Conservation (phyloP, 2,329 filamentous ascomycete species). For the Berkeleyomyces rouxiae region DNA sequence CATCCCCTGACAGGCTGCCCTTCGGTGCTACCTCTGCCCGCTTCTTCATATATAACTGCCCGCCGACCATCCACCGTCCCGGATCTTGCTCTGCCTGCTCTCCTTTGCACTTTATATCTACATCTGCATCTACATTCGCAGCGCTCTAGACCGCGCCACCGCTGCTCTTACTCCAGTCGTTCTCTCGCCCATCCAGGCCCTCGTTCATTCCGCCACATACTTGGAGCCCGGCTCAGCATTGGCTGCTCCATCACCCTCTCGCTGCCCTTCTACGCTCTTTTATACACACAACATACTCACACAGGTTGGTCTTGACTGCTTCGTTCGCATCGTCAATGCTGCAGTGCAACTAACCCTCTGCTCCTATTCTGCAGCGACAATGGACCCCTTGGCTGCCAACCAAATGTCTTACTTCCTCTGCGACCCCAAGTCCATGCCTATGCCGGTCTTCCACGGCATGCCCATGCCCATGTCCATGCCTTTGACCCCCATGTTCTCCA, state of each 20-base stretch:
- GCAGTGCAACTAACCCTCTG: slow-evolving; percentile 9
- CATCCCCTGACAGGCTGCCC: neutral
- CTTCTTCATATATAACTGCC: neutral
- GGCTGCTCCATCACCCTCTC: no score
- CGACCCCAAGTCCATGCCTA: slow-evolving; percentile 49
- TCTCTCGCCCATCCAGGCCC: neutral
- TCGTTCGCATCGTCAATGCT: neutral
- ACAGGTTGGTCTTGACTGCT: neutral
- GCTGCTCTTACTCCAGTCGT: neutral
- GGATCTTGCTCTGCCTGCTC: neutral
- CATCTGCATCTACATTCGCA: neutral
- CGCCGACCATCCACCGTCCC: neutral
- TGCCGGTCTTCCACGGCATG: slow-evolving; percentile 52
- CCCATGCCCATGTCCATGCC: slow-evolving; percentile 57
- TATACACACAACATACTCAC: neutral
- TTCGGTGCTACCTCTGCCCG: neutral
- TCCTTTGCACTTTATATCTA: neutral
- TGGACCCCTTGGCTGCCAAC: slow-evolving; percentile 47
- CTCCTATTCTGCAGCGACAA: slow-evolving; percentile 26
- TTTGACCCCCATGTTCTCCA: slow-evolving; percentile 46
- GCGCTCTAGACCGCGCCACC: neutral
- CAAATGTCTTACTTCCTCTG: slow-evolving; percentile 79
- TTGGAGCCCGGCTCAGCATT: neutral
- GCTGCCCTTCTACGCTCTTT: neutral
- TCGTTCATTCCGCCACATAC: neutral